phyloP scores from a whole-genome alignment of 306 rosid genomes.

The Rosa chinensis region DNA sequence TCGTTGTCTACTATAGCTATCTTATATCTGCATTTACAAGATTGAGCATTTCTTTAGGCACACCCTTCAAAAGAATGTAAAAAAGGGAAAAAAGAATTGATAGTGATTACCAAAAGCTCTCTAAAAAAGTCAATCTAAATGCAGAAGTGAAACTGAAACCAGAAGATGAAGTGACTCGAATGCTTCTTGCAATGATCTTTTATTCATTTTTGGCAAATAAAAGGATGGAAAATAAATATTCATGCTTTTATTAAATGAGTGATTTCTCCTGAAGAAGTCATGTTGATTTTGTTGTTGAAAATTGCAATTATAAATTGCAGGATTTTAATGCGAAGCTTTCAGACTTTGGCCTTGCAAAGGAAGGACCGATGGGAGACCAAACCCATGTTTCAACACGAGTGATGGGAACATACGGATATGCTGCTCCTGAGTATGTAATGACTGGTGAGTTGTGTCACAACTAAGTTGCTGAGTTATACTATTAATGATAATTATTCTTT shows the following conservation, averaged over 20 bases:
- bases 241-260: slow-evolving; percentile 18
- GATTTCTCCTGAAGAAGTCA: slow-evolving; percentile 4
- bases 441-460: slow-evolving; percentile 65
- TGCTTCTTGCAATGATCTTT: neutral
- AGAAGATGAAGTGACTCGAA: neutral
- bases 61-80: neutral
- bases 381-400: slow-evolving; percentile 96
- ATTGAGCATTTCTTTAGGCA: slow-evolving; percentile 1
- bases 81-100: neutral
- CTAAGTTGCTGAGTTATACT: neutral
- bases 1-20: slow-evolving; percentile 41
- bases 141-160: neutral
- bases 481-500: neutral
- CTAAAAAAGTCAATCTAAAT: neutral
- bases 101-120: neutral
- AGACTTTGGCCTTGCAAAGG: slow-evolving; percentile 96
- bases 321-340: slow-evolving; percentile 89
- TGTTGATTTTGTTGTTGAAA: slow-evolving; percentile 29
- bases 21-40: neutral
- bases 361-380: slow-evolving; percentile 97
- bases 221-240: slow-evolving; percentile 3
- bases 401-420: slow-evolving; percentile 96
- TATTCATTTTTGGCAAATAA: slow-evolving; percentile 6
- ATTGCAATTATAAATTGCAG: slow-evolving; percentile 44
- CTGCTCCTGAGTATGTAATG: slow-evolving; percentile 95